Percentiles rank a stretch among this genome's conserved stretches.
These are phyloP conservation scores for Peniophora sp. DNA, from an alignment of 1,284 basidiomycete genomes.

Conservation along the genomic window DNA sequence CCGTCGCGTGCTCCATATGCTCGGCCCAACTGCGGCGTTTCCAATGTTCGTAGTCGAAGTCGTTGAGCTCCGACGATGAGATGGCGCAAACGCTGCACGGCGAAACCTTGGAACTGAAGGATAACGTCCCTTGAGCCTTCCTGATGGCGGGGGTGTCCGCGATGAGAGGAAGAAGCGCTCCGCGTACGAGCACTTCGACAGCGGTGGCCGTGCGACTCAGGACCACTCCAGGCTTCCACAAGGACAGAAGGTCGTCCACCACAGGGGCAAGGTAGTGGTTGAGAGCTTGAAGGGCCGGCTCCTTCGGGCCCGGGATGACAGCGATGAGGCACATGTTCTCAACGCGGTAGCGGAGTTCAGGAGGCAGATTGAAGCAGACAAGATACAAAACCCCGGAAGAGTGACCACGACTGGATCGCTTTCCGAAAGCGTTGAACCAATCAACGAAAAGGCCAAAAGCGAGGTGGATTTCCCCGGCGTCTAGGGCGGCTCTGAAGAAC, in stretches of 20 bases:
- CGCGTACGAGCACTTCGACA: constrained; percentile 12
- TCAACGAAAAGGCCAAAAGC: constrained; percentile 25
- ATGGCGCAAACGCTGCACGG: constrained; percentile 10
- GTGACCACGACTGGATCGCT: constrained; percentile 8
- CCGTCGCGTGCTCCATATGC: constrained; percentile 8
- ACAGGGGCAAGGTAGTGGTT: constrained; percentile 6
- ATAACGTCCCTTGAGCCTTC: constrained; percentile 16
- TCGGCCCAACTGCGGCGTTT: constrained; percentile 1
- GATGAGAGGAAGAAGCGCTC: constrained; percentile 19
- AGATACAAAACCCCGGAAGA: constrained; percentile 27
- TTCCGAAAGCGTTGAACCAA: constrained; percentile 31
- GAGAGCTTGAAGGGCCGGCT: constrained; percentile 6
- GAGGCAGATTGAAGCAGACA: constrained; percentile 21
- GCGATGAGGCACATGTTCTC: constrained; percentile 20
- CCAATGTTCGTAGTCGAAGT: constrained; percentile 7
- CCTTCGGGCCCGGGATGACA: constrained; percentile 17
- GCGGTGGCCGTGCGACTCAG: constrained; percentile 16
- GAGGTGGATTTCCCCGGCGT: constrained; percentile 6
- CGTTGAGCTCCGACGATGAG: constrained; percentile 12
- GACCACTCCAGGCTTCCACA: constrained; percentile 22
- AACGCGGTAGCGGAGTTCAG: constrained; percentile 14
- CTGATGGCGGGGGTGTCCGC: constrained; percentile 19
- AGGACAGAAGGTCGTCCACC: constrained; percentile 14
- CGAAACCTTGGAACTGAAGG: constrained; percentile 6
- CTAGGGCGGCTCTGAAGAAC: neutral